Base-by-base conservation (phyloP, 2,329 filamentous ascomycete species). In the Grosmannia serpens region DNA sequence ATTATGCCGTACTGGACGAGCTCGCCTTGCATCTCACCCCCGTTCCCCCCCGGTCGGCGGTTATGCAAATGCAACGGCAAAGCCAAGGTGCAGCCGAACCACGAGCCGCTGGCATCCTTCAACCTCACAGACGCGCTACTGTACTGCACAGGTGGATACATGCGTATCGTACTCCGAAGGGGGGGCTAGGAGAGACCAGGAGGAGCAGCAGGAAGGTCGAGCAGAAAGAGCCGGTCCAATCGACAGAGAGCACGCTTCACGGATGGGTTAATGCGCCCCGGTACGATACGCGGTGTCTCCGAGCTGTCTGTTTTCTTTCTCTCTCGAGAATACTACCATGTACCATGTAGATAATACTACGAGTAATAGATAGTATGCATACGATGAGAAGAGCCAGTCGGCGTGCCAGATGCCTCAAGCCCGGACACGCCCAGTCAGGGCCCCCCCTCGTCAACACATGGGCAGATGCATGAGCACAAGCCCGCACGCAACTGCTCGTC, bases 121-220 rank as follows among this genome's bases (percentile, higher is more conserved):
- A 57, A 51, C n/a, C 55, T 58, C 52, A 47, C 53, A 58, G 56
- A 17, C 27, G 7, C 53, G 53, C 59, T 60, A 60, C 53, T 53
- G 49, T 55, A 17, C 50, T 35, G 27, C 50, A 27, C 53, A 33
- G 20, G 53, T 44, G 53, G 53, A 5, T 13, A 44, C 31, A 10
- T 31, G 29, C 24, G 24, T 20, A 20, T n/a, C 4, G 26, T 50
- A 50, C 47, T 27, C 1, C 17, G 26, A 15, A 38, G 35, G 11
- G n/a, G 44, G 41, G 41, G 20, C 41, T 44, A 44, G n/a, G 15
- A 44, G 13, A n/a, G 33, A 35, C 38, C 38, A 41, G 41, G 38
- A 41, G 13, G 15, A 41, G 3, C 15, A 41, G 17, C 11, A 44
- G 31, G 31, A 44, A 17, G 41, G 41, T 17, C 41, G n/a, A 20